phyloP scores from a whole-genome alignment of 108 stramenopile genomes.

The Skeletonema tropicum region DNA sequence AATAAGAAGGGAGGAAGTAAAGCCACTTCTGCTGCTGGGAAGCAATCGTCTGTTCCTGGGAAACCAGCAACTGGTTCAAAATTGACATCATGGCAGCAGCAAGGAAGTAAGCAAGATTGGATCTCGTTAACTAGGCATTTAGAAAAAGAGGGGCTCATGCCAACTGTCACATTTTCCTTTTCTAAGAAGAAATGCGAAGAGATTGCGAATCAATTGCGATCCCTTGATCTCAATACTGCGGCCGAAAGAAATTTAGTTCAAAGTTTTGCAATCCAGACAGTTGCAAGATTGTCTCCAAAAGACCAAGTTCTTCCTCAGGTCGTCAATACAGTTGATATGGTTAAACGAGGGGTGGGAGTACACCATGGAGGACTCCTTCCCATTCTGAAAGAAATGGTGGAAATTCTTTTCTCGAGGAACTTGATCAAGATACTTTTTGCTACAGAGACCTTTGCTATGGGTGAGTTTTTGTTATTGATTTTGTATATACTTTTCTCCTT shows the following conservation, averaged over 20 bases:
- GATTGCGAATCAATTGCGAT: constrained; percentile 83
- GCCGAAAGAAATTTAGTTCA: constrained; percentile 73
- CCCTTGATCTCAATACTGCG: constrained; percentile 88
- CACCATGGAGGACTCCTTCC: constrained; percentile 98
- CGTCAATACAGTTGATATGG: constrained; percentile 79
- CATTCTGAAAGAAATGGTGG: constrained; percentile 95
- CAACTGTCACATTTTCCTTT: constrained; percentile 98
- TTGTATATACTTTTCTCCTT: neutral
- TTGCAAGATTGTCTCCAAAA: constrained; percentile 80
- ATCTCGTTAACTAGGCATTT: constrained; percentile 79
- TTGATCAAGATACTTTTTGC: constrained; percentile 97
- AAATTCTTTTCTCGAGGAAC: constrained; percentile 93
- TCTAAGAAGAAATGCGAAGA: constrained; percentile 98
- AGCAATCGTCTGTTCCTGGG: constrained; percentile 23
- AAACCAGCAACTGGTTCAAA: constrained; percentile 55
- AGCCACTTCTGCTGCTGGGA: constrained; percentile 32
- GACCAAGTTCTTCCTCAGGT: constrained; percentile 95
- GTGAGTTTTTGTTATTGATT: neutral
- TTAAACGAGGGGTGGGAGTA: constrained; percentile 93
- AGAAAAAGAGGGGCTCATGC: constrained; percentile 88
- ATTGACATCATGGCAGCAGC: constrained; percentile 76
- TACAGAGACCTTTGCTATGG: constrained; percentile 99
- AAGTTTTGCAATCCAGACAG: constrained; percentile 78
- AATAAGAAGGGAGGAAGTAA: constrained; percentile 48
- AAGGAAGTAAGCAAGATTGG: constrained; percentile 84